Conservation (phyloP, 306 rosid genomes). For the Casuarina cunninghamiana region DNA sequence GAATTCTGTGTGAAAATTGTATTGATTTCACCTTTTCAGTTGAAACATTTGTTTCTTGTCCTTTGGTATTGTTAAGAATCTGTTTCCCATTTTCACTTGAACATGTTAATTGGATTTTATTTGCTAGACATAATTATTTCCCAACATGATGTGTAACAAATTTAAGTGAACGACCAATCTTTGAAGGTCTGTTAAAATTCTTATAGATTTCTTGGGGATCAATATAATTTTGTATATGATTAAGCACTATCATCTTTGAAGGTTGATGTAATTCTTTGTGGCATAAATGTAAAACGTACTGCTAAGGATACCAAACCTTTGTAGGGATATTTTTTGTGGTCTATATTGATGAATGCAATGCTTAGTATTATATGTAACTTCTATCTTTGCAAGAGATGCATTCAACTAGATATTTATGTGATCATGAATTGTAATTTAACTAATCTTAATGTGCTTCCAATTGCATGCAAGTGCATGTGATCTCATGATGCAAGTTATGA, state of each 20-base stretch:
- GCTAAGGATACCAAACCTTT: background rate
- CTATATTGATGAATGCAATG: background rate
- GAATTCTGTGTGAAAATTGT: background rate
- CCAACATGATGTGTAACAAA: background rate
- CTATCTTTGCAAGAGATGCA: background rate
- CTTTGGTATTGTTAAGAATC: background rate
- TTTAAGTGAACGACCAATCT: background rate
- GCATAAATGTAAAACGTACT: background rate
- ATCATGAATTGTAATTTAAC: background rate
- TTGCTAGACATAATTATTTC: background rate
- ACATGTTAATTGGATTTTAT: background rate
- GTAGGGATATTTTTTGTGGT: background rate
- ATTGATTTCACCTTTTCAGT: background rate
- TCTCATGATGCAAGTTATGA: background rate
- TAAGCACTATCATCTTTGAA: background rate
- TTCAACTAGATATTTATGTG: background rate
- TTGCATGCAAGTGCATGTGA: background rate
- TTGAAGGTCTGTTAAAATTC: background rate
- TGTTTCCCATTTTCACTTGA: background rate
- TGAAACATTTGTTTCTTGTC: background rate
- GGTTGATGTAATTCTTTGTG: background rate
- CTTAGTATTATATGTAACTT: background rate
- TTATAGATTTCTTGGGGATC: background rate
- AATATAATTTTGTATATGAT: background rate
- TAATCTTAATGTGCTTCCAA: background rate